Base-by-base conservation (phyloP, 805 yeast species). In the Hyphopichia homilentoma region DNA sequence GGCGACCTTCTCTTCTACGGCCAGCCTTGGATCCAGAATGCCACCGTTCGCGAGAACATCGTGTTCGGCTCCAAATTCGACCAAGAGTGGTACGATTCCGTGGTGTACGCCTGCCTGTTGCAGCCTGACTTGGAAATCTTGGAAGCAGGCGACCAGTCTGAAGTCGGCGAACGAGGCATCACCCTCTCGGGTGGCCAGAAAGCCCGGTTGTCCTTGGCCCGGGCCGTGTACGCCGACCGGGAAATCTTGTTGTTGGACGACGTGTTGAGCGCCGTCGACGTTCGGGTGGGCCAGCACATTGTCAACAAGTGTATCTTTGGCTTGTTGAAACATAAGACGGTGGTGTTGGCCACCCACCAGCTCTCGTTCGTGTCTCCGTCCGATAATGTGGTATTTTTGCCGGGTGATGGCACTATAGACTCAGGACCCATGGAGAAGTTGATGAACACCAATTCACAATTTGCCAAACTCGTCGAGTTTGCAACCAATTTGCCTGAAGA, bases 141-240 rank as follows among this genome's bases (percentile, higher is more conserved):
- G 21, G 82, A 84, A 7, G 86, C 79, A 23, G 90, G 90, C 19
- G 95, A 86, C 46, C 47, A 57, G 33, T 84, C 94, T 0, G 84
- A 83, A 53, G 83, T 85, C 45, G 95, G 95, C 40, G 95, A 85
- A 53, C 71, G 85, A 52, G 95, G 95, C 47, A 79, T 85, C 29
- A 84, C 93, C 0, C 59, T 85, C 25, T 81, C 90, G n/a, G 95
- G 95, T 35, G 95, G 95, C 32, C 95, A 85, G 54, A 85, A 85
- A 62, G 90, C 94, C 0, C 73, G 95, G 54, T 73, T 85, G 33
- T 76, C 77, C 48, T 60, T 85, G 38, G 95, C 95, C 3, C 70
- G 95, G 51, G 82, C 90, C 2, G 86, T 83, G 2, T 85, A 85
- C 48, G 75, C 80, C 9, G 68, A 77, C 17, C 71, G 73, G 13